These are phyloP conservation scores for Malus domestica DNA, from an alignment of 306 rosid genomes.

Conservation along the genomic window ASM211411v1 NC_041796.1:1920001-1920500, in stretches of 20 bases:
- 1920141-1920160: not conserved
- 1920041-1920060: conserved; percentile 21
- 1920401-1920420: conserved; percentile 5
- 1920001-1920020: conserved; percentile 12
- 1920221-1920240: conserved; percentile 11
- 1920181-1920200: not conserved
- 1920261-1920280: conserved; percentile 22
- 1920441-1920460: conserved; percentile 18
- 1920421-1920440: conserved; percentile 6
- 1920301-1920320: conserved; percentile 63
- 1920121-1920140: not conserved
- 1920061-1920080: conserved; percentile 21
- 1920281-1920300: conserved; percentile 63
- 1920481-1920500: conserved; percentile 25
- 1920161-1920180: conserved; percentile 1
- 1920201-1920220: not conserved
- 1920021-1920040: not conserved
- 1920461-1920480: conserved; percentile 16
- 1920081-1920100: conserved; percentile 45
- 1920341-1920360: conserved; percentile 23
- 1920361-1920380: conserved; percentile 42
- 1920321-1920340: conserved; percentile 26
- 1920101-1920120: conserved; percentile 46
- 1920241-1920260: not conserved
- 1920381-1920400: conserved; percentile 33